Percentiles rank a stretch among this genome's conserved stretches.
phyloP scores from a whole-genome alignment of 345 rosid species.

The Brassica cretica region DNA sequence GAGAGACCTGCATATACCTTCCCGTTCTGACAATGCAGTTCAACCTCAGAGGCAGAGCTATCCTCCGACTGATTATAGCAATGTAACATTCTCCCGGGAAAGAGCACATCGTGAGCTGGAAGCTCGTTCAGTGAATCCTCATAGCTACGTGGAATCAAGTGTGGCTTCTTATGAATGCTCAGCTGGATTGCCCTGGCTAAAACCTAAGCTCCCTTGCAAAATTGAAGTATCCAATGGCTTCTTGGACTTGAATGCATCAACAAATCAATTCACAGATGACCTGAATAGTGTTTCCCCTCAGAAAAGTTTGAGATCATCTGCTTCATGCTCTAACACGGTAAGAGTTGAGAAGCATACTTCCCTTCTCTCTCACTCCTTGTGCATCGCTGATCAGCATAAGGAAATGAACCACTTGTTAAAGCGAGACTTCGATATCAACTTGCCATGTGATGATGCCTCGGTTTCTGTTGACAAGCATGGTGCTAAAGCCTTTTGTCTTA shows the following conservation, averaged over 20 bases:
- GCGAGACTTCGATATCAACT: slow-evolving; percentile 65
- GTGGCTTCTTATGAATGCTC: slow-evolving; percentile 24
- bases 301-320: slow-evolving; percentile 41
- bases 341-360: slow-evolving; percentile 21
- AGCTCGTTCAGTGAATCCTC: slow-evolving; percentile 46
- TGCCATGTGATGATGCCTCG: slow-evolving; percentile 67
- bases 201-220: slow-evolving; percentile 28
- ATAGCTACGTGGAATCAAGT: slow-evolving; percentile 47
- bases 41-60: slow-evolving; percentile 45
- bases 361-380: too few relatives aligned
- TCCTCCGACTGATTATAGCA: slow-evolving; percentile 49
- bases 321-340: slow-evolving; percentile 34
- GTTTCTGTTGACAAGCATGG: slow-evolving; percentile 46
- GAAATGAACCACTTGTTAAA: slow-evolving; percentile 17
- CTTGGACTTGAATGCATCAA: slow-evolving; percentile 37
- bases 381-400: not conserved
- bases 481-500: slow-evolving; percentile 6
- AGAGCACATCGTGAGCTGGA: slow-evolving; percentile 44
- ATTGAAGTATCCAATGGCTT: slow-evolving; percentile 37
- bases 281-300: slow-evolving; percentile 17
- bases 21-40: slow-evolving; percentile 51
- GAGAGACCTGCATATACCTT: slow-evolving; percentile 46
- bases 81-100: slow-evolving; percentile 46
- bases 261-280: slow-evolving; percentile 28
- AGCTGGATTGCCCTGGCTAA: slow-evolving; percentile 53